Evolutionary conservation across 176 grass and related monocot genomes (phyloP).

Genomic region (Miscanthus lutarioriparius): DNA sequence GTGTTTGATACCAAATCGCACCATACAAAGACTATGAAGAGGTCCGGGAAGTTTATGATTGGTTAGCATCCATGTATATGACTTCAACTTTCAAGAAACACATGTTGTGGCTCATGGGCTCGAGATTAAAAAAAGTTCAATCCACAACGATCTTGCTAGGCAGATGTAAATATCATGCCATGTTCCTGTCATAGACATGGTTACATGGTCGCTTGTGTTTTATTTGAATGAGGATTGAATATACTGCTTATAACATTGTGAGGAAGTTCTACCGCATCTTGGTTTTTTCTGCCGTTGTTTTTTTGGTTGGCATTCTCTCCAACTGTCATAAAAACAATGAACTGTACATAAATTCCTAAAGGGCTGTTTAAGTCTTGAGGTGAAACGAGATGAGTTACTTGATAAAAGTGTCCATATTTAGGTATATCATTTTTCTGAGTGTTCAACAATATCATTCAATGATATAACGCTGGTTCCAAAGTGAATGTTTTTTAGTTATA

Average conservation of each 20-base stretch:
- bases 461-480: background rate
- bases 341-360: background rate
- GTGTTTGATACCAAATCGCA: background rate
- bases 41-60: background rate
- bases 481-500: background rate
- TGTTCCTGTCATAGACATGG: background rate
- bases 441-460: background rate
- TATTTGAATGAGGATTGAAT: background rate
- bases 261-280: background rate
- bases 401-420: background rate
- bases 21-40: background rate
- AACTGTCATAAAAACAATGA: background rate
- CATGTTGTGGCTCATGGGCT: slow-evolving; percentile 2
- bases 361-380: background rate
- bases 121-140: background rate
- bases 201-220: background rate
- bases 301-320: background rate
- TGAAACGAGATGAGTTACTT: background rate
- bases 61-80: background rate
- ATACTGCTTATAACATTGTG: background rate
- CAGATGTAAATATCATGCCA: background rate
- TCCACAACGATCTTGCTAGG: background rate
- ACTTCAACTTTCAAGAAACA: slow-evolving; percentile 4
- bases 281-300: background rate
- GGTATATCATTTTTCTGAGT: background rate